phyloP scores from a whole-genome alignment of 78 protist species.

The Trichosphaerium sp. region DNA sequence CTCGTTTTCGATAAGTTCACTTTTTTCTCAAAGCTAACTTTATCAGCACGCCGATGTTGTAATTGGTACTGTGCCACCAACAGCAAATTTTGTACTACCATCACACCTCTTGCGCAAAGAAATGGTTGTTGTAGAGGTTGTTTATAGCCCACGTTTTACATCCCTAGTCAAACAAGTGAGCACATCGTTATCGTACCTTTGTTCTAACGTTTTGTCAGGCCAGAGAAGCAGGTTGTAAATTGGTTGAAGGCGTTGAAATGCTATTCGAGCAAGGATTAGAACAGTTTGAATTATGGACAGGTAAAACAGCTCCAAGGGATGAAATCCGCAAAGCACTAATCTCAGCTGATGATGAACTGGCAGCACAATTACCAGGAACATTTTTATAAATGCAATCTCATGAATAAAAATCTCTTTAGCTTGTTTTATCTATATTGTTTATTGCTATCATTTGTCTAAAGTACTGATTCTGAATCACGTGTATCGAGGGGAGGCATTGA shows the following conservation, averaged over 20 bases:
- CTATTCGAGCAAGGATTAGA: constrained; percentile 42
- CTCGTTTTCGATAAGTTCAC: too few species aligned
- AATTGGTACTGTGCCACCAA: not conserved
- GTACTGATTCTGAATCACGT: too few species aligned
- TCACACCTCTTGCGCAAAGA: not conserved
- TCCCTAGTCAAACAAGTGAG: not conserved
- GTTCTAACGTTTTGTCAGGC: not conserved
- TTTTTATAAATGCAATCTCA: too few species aligned
- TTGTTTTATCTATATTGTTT: too few species aligned
- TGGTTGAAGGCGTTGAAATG: constrained; percentile 45
- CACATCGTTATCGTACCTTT: not conserved
- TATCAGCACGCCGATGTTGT: not conserved
- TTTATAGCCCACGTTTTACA: not conserved
- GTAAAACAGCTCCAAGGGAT: not conserved
- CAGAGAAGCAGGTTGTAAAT: not conserved
- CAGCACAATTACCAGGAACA: too few species aligned
- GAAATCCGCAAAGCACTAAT: constrained; percentile 2
- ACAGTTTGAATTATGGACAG: constrained; percentile 31
- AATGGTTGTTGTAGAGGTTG: not conserved
- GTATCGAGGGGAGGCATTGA: too few species aligned
- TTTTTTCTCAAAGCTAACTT: not conserved
- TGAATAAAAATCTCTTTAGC: too few species aligned
- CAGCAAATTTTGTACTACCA: not conserved
- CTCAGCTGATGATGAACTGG: too few species aligned
- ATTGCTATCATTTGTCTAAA: too few species aligned